A percentile compares a stretch with the other conserved stretches of the same genome.
These are phyloP conservation scores for Aurantiochytrium sp. DNA, from an alignment of 108 stramenopile genomes.

Conservation along the genomic window DNA sequence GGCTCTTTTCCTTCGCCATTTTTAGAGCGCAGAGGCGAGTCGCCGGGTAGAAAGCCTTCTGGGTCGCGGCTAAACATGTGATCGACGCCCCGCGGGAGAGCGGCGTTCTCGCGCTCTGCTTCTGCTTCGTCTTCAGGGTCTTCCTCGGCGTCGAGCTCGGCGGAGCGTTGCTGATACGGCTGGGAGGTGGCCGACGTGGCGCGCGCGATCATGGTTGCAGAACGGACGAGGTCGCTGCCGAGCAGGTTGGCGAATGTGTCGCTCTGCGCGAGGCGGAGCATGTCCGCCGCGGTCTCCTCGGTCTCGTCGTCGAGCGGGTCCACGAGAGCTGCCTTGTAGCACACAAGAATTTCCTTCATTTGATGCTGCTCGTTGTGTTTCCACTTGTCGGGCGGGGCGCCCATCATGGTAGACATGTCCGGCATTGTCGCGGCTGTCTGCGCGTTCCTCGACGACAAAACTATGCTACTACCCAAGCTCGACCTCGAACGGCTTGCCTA, in stretches of 20 bases:
- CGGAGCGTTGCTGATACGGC: neutral
- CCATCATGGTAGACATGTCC: neutral
- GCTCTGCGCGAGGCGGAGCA: neutral
- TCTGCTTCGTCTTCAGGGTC: neutral
- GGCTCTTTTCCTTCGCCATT: neutral
- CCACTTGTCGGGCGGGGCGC: neutral
- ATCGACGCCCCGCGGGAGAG: no score
- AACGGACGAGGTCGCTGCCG: neutral
- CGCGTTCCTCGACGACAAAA: no score
- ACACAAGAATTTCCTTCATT: neutral
- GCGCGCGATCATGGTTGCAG: neutral
- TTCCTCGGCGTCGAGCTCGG: neutral
- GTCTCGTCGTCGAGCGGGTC: neutral
- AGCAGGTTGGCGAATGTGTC: neutral
- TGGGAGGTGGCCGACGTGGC: neutral
- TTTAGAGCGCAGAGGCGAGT: neutral
- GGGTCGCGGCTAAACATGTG: neutral
- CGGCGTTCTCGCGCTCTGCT: neutral
- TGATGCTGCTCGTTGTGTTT: neutral
- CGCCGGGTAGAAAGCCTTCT: neutral
- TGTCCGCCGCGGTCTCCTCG: neutral
- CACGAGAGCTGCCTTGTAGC: slow-evolving; percentile 5
- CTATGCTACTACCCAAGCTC: no score
- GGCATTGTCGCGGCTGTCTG: neutral
- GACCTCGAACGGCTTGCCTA: no score